phyloP scores from a whole-genome alignment of 371 early-diverging fungal species.

The Chytridiales sp. region DNA sequence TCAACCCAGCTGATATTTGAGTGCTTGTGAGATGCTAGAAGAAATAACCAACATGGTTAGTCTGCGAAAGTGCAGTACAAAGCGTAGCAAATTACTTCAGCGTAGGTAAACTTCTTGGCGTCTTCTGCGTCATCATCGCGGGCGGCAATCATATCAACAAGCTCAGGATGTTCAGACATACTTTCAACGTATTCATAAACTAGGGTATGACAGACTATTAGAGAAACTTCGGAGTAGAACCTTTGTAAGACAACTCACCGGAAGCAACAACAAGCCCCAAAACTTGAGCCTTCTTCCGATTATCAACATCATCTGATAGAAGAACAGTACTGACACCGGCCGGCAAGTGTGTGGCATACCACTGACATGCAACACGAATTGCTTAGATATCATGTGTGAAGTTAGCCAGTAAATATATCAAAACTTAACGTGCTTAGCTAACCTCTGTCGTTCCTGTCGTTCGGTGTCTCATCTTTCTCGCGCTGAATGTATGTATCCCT shows the following conservation, averaged over 20 bases:
- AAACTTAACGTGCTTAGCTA: slow-evolving; percentile 1
- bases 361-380: slow-evolving; percentile 79
- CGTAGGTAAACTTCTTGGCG: slow-evolving; percentile 43
- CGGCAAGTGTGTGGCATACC: slow-evolving; percentile 78
- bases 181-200: slow-evolving; percentile 55
- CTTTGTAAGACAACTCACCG: slow-evolving; percentile 34
- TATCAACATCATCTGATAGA: slow-evolving; percentile 86
- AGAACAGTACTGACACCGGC: slow-evolving; percentile 53
- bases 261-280: slow-evolving; percentile 64
- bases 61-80: no score
- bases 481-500: slow-evolving; percentile 85
- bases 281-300: slow-evolving; percentile 68
- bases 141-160: slow-evolving; percentile 84
- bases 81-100: slow-evolving; percentile 29
- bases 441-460: slow-evolving; percentile 93
- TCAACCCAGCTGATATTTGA: slow-evolving; percentile 82
- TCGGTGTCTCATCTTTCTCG: slow-evolving; percentile 78
- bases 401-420: neutral
- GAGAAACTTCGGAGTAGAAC: neutral
- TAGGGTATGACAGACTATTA: slow-evolving; percentile 42
- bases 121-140: slow-evolving; percentile 50
- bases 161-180: slow-evolving; percentile 62
- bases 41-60: neutral
- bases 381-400: slow-evolving; percentile 48
- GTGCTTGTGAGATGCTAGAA: slow-evolving; percentile 63